Conservation (phyloP, 1,284 basidiomycete genomes). For the Acaromyces ingoldii region DNA sequence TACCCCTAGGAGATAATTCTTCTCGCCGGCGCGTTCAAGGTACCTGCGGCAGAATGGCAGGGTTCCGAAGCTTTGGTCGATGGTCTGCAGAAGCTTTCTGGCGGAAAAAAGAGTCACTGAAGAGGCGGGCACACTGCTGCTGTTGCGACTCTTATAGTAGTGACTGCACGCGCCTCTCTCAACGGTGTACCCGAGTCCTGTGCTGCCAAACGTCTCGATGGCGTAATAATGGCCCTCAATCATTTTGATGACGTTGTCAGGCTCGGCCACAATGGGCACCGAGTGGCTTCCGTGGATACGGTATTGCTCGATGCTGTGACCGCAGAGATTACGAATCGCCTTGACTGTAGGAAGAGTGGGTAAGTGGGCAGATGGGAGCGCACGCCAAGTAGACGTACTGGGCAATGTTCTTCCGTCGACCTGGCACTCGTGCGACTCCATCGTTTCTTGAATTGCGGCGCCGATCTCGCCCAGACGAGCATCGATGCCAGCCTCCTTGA, state of each 20-base stretch:
- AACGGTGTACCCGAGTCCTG: slow-evolving; percentile 82
- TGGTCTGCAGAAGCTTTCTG: slow-evolving; percentile 76
- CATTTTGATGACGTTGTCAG: slow-evolving; percentile 84
- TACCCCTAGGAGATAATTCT: slow-evolving; percentile 82
- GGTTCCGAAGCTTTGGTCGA: slow-evolving; percentile 89
- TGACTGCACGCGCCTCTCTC: slow-evolving; percentile 87
- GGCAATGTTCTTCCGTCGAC: too few species aligned
- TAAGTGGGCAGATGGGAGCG: too few species aligned
- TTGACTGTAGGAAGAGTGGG: slow-evolving; percentile 26
- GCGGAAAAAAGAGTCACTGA: slow-evolving; percentile 69
- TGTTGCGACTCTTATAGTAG: slow-evolving; percentile 64
- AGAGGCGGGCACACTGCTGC: slow-evolving; percentile 56
- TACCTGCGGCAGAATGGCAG: slow-evolving; percentile 93
- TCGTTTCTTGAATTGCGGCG: slow-evolving; percentile 90
- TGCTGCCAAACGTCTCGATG: slow-evolving; percentile 97
- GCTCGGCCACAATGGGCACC: slow-evolving; percentile 73
- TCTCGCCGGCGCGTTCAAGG: slow-evolving; percentile 74
- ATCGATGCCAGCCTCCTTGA: slow-evolving; percentile 74
- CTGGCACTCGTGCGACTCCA: slow-evolving; percentile 98
- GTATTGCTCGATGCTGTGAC: slow-evolving; percentile 47
- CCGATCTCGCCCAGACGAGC: slow-evolving; percentile 88
- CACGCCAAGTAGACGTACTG: too few species aligned
- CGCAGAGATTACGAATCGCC: slow-evolving; percentile 47
- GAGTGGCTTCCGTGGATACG: slow-evolving; percentile 62
- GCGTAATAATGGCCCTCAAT: slow-evolving; percentile 99